phyloP scores from a whole-genome alignment of 805 yeast species.

The Saccharomycopsis sp. region DNA sequence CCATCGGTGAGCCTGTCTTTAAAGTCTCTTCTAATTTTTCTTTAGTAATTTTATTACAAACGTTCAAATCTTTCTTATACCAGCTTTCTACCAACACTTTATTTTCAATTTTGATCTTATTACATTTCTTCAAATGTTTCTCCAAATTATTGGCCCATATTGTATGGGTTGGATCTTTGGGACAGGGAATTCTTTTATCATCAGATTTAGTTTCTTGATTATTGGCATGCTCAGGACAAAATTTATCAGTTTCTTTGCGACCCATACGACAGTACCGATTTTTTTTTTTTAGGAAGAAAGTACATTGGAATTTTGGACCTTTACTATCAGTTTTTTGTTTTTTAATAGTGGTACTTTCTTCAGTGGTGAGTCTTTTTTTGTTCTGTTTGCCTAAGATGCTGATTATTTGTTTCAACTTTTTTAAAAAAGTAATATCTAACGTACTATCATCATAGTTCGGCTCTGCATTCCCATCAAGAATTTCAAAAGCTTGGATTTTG shows the following conservation, averaged over 20 bases:
- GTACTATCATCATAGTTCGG: no score
- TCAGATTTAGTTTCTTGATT: background rate
- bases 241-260: conserved; percentile 33
- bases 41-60: background rate
- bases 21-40: background rate
- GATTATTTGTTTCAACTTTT: no score
- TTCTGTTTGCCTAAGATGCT: no score
- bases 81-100: conserved; percentile 33
- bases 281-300: conserved; percentile 37
- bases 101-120: conserved; percentile 29
- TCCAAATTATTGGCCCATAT: conserved; percentile 51
- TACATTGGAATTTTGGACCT: conserved; percentile 28
- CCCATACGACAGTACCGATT: conserved; percentile 54
- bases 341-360: no score
- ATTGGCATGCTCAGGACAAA: conserved; percentile 52
- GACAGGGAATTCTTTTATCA: conserved; percentile 52
- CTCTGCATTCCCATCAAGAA: no score
- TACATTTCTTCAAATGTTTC: conserved; percentile 54
- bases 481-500: no score
- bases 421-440: no score
- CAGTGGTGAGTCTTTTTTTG: no score
- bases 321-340: background rate
- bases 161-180: conserved; percentile 65
- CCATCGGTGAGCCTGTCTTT: background rate
- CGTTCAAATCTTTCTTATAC: conserved; percentile 42